These are phyloP conservation scores for Ceratobasidium sp. DNA, from an alignment of 1,284 basidiomycete species.

Conservation along the genomic window DNA sequence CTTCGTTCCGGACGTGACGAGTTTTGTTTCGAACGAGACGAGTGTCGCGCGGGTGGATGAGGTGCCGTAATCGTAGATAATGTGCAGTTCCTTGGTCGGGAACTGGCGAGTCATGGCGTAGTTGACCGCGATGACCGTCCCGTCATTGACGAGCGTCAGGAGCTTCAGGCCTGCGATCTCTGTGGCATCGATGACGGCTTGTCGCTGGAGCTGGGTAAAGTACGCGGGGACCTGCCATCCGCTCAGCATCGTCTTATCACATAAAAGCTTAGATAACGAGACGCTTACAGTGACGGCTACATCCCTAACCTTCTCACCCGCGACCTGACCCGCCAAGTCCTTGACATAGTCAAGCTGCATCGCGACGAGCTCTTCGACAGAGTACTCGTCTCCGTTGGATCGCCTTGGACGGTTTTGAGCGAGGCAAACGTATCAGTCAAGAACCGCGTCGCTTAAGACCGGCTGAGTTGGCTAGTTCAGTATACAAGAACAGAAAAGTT, in stretches of 20 bases:
- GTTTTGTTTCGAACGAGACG: conserved; percentile 73
- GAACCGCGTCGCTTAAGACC: conserved; percentile 86
- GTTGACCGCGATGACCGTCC: conserved; percentile 91
- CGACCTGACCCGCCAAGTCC: conserved; percentile 84
- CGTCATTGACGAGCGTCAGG: conserved; percentile 91
- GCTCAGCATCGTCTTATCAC: neutral
- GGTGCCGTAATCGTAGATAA: conserved; percentile 96
- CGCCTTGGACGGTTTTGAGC: conserved; percentile 89
- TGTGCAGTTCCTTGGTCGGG: conserved; percentile 81
- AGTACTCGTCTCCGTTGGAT: conserved; percentile 73
- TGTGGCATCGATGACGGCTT: conserved; percentile 90
- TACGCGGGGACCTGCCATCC: conserved; percentile 74
- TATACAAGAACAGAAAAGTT: neutral
- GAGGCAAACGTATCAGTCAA: conserved; percentile 90
- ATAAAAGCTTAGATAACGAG: neutral
- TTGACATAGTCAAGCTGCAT: conserved; percentile 96
- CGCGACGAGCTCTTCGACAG: conserved; percentile 91
- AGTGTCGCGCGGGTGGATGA: conserved; percentile 90
- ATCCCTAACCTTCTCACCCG: conserved; percentile 82
- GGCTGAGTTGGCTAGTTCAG: neutral
- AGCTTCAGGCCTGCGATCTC: conserved; percentile 91
- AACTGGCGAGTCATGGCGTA: conserved; percentile 97
- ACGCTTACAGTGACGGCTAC: conserved; percentile 77
- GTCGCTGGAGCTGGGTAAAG: conserved; percentile 89
- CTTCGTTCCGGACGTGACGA: conserved; percentile 63